Percentiles rank a stretch among this genome's conserved stretches.
Conservation (phyloP, 768 basidiomycete genomes). For the Suillus placidus region DNA sequence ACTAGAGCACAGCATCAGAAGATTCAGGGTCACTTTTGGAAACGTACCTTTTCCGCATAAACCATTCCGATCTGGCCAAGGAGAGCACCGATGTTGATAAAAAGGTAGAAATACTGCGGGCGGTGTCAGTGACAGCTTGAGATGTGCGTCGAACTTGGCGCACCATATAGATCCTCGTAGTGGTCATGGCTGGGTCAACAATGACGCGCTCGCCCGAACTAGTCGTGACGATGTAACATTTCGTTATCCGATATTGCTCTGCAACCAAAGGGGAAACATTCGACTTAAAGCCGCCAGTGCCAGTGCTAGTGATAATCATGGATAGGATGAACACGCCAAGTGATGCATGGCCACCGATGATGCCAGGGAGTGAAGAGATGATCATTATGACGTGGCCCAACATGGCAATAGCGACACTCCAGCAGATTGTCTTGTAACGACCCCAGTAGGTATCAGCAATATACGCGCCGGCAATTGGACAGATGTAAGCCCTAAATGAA, state of each 20-base stretch:
- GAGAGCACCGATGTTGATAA: too few relatives aligned
- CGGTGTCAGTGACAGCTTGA: too few relatives aligned
- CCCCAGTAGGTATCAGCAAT: slow-evolving; percentile 75
- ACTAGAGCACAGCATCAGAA: slow-evolving; percentile 38
- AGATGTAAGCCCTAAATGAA: slow-evolving; percentile 57
- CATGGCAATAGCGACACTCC: slow-evolving; percentile 60
- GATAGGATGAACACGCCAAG: slow-evolving; percentile 58
- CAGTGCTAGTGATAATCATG: slow-evolving; percentile 56
- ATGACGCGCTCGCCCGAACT: slow-evolving; percentile 69
- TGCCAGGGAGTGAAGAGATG: slow-evolving; percentile 63
- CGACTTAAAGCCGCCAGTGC: slow-evolving; percentile 74
- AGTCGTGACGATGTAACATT: slow-evolving; percentile 52
- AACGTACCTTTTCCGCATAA: too few relatives aligned
- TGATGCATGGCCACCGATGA: slow-evolving; percentile 57
- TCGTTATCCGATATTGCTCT: slow-evolving; percentile 67
- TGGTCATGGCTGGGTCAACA: slow-evolving; percentile 70
- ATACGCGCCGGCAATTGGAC: slow-evolving; percentile 70
- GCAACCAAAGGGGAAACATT: slow-evolving; percentile 81
- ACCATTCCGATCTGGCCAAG: too few relatives aligned
- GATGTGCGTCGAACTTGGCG: too few relatives aligned
- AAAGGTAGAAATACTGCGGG: too few relatives aligned
- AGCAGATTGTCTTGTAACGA: slow-evolving; percentile 72
- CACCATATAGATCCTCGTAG: slow-evolving; percentile 69
- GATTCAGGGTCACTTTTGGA: too few relatives aligned
- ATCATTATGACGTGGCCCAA: slow-evolving; percentile 69